phyloP scores from a whole-genome alignment of 2,329 filamentous ascomycete genomes.

The Daldinia sp. region DNA sequence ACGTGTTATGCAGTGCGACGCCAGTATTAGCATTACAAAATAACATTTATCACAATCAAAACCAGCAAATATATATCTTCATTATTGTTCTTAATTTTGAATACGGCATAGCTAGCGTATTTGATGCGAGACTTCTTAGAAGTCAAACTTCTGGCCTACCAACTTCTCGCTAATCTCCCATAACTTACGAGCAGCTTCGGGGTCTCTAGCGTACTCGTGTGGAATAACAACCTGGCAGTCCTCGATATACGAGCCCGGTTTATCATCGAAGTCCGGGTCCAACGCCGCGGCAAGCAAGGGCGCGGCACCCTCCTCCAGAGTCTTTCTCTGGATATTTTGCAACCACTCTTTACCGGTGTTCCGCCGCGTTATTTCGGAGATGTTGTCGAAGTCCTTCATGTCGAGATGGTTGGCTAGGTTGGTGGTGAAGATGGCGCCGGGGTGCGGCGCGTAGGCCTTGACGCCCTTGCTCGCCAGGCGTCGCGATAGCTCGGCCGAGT shows the following conservation, averaged over 20 bases:
- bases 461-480: constrained; percentile 18
- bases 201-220: constrained; percentile 45
- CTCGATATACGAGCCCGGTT: constrained; percentile 48
- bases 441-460: constrained; percentile 16
- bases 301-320: constrained; percentile 16
- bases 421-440: constrained; percentile 17
- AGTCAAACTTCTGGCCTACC: constrained; percentile 51
- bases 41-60: not conserved
- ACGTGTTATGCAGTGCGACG: not conserved
- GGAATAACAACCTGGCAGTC: constrained; percentile 49
- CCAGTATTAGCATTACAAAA: not conserved
- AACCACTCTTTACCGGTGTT: constrained; percentile 23
- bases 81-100: too few relatives aligned
- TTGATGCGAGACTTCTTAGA: not conserved
- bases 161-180: constrained; percentile 54
- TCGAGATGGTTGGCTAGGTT: constrained; percentile 10
- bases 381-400: not conserved
- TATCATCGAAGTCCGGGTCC: constrained; percentile 35
- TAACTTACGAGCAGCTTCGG: constrained; percentile 50
- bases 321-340: constrained; percentile 12
- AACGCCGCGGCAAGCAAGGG: constrained; percentile 32
- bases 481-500: constrained; percentile 26
- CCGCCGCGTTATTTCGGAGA: constrained; percentile 2
- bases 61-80: not conserved
- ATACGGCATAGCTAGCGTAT: not conserved